phyloP scores from a whole-genome alignment of 495 filamentous ascomycete species.

The Penicillium steckii region DNA sequence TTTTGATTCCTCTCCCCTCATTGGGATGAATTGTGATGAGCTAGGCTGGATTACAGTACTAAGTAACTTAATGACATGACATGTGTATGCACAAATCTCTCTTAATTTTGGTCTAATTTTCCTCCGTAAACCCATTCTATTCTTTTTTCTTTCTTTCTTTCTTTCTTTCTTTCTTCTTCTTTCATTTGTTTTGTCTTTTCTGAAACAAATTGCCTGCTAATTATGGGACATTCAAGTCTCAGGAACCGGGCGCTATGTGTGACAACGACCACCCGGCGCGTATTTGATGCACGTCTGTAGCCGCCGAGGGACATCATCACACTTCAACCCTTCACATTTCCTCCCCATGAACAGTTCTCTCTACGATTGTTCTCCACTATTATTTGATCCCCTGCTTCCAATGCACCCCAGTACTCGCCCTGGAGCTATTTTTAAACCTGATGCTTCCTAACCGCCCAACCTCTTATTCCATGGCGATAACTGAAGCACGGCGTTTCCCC shows the following conservation, averaged over 20 bases:
- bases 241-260: constrained; percentile 8
- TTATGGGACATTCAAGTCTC: constrained; percentile 23
- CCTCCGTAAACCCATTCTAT: no score
- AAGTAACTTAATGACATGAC: constrained; percentile 8
- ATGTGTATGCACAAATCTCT: neutral
- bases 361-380: constrained; percentile 1
- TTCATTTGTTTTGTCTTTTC: neutral
- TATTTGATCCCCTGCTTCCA: neutral
- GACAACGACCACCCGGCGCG: constrained; percentile 25
- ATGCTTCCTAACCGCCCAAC: constrained; percentile 22
- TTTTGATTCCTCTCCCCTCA: constrained; percentile 10
- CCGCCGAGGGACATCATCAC: constrained; percentile 28
- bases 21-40: constrained; percentile 28
- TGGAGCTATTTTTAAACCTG: constrained; percentile 28
- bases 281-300: constrained; percentile 25
- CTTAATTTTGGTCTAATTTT: no score
- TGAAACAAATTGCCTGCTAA: constrained; percentile 18
- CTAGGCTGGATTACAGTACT: constrained; percentile 12
- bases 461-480: constrained; percentile 10
- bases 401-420: constrained; percentile 13
- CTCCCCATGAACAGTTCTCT: neutral
- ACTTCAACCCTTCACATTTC: constrained; percentile 10
- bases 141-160: neutral
- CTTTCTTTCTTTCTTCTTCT: neutral
- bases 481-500: constrained; percentile 22